These are phyloP conservation scores for Chrysophaeum taylorii DNA, from an alignment of 352 stramenopile genomes.

Conservation along the genomic window DNA sequence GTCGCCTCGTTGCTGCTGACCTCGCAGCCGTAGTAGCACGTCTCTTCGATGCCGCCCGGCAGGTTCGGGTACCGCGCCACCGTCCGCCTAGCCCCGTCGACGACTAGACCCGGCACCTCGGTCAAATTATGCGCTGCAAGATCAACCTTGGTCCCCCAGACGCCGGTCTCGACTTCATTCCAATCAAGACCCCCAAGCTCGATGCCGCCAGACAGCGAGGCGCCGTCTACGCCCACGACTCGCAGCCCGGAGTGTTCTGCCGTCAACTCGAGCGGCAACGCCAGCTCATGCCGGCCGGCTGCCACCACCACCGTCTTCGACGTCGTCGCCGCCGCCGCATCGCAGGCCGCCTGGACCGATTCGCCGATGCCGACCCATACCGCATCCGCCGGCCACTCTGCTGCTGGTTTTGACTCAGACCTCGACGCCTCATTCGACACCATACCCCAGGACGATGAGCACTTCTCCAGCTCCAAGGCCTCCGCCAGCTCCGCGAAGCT, in stretches of 20 bases:
- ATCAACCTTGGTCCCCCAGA: background rate
- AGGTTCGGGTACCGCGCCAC: slow-evolving; percentile 27
- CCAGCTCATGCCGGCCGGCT: slow-evolving; percentile 10
- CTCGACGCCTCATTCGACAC: too few species aligned
- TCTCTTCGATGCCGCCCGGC: background rate
- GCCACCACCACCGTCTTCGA: slow-evolving; percentile 10
- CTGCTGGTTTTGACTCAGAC: too few species aligned
- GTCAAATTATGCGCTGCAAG: background rate
- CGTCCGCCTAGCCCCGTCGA: slow-evolving; percentile 8
- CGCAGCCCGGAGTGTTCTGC: slow-evolving; percentile 8
- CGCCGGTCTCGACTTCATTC: background rate
- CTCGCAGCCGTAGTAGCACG: slow-evolving; percentile 16
- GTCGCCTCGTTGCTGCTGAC: background rate
- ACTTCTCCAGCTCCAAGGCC: background rate
- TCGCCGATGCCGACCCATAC: background rate
- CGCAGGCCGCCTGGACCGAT: background rate
- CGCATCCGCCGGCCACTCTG: background rate
- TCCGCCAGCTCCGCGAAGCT: background rate
- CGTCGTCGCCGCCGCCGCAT: background rate
- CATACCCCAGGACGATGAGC: too few species aligned
- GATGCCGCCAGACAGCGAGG: slow-evolving; percentile 18
- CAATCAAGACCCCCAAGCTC: background rate
- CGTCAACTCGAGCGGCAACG: background rate
- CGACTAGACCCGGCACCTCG: slow-evolving; percentile 22
- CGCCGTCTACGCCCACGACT: slow-evolving; percentile 14